A percentile compares a stretch with the other conserved stretches of the same genome.
phyloP scores from a whole-genome alignment of 305 asterid genomes.

The Solanum hybrid region DNA sequence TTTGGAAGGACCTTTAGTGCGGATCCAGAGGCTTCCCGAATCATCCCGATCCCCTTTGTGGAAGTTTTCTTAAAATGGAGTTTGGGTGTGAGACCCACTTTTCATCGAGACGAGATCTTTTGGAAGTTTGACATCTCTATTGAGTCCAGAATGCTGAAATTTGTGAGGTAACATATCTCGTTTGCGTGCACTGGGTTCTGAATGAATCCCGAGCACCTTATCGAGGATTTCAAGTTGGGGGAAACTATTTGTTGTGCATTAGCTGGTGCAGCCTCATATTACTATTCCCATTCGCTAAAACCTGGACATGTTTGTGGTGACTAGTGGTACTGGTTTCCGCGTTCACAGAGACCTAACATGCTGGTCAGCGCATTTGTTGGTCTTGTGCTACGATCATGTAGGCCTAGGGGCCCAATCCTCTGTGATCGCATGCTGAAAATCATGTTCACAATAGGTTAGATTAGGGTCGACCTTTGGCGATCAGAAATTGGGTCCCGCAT shows the following conservation, averaged over 20 bases:
- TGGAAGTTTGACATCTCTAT: neutral
- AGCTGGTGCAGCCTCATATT: neutral
- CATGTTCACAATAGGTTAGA: neutral
- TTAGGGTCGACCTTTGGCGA: neutral
- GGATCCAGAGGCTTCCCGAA: neutral
- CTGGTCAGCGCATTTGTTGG: neutral
- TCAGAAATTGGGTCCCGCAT: neutral
- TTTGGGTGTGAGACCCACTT: neutral
- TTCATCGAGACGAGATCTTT: neutral
- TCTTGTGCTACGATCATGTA: neutral
- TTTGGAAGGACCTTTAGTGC: neutral
- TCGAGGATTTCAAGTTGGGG: neutral
- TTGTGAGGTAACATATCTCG: neutral
- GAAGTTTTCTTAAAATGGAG: neutral
- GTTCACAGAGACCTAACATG: neutral
- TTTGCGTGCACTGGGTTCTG: neutral
- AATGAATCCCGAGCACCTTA: neutral
- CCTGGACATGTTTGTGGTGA: neutral
- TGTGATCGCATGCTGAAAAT: neutral
- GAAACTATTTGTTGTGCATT: neutral
- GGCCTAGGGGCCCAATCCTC: neutral
- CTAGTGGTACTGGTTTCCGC: neutral
- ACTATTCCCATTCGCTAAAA: neutral
- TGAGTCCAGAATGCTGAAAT: neutral
- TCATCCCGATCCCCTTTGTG: neutral